Evolutionary conservation across 2,329 filamentous ascomycete genomes (phyloP), one percentile per base, ranked within the genome.

Genomic region (Colletotrichum salicis): DNA sequence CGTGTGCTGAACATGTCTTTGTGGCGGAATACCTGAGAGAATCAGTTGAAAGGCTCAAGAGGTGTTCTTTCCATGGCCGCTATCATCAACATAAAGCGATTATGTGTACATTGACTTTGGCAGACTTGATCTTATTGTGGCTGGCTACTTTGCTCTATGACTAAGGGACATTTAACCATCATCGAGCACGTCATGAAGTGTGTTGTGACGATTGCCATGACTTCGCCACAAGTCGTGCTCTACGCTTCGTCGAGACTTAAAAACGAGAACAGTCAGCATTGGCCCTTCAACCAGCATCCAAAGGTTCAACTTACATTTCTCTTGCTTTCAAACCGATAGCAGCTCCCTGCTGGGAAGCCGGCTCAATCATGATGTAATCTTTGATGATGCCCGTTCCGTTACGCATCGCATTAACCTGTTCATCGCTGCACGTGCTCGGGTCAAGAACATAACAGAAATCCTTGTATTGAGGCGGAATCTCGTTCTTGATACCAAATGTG

Each of bases 361-460:
- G 70, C 22, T 72, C 70, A 22, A 66, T 24, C 29, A 72, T 62
- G 37, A 72, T 62, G 37, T 70, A 82, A 61, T 83, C 76, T 63
- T 76, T 85, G 29, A 91, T 83, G 2, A 85, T 81, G 0, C 87
- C 91, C 54, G 87, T 79, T 2, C 87, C 86, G 1, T 80, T 80
- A 6, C 82, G 77, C 48, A 93, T 86, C 75, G 84, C 86, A 19
- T 81, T 79, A 67, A 84, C 85, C 75, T 91, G 84, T 10, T 88
- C 86, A 0, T 83, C 77, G 0, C 85, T 86, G 77, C 77, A 79
- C 11, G 76, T 72, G 57, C 64, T 66, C 19, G 70, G 27, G 51
- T 76, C 72, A 3, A 76, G 59, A 15, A 78, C 58, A 67, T 76
- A 79, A 74, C 77, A 79, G 51, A 75, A 78, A 67, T 76, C 71